Percentiles rank a stretch among this genome's conserved stretches.
Conservation (phyloP, 78 protist genomes). For the Bigelowiella natans region DNA sequence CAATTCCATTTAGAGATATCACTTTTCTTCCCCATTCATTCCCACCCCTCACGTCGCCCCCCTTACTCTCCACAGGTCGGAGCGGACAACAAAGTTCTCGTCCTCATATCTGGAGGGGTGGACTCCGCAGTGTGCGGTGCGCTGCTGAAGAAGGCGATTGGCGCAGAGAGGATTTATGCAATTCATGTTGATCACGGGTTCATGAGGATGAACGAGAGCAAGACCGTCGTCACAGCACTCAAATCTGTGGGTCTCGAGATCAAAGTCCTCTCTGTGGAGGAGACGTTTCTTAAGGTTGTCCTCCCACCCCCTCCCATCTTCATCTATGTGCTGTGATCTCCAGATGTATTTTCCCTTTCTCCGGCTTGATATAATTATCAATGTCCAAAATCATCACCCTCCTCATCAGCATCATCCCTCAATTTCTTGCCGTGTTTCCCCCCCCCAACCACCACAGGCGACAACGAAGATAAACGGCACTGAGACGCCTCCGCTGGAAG, state of each 20-base stretch:
- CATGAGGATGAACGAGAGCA: constrained; percentile 62
- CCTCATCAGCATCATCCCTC: too few species aligned
- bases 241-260: constrained; percentile 30
- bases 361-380: too few species aligned
- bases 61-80: neutral
- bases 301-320: too few species aligned
- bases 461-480: neutral
- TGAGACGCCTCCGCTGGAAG: neutral
- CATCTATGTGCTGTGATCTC: too few species aligned
- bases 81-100: constrained; percentile 42
- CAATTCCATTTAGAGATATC: too few species aligned
- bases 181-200: constrained; percentile 81
- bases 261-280: constrained; percentile 59
- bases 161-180: constrained; percentile 43
- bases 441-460: neutral
- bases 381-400: too few species aligned
- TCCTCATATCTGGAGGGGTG: constrained; percentile 86
- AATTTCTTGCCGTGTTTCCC: neutral
- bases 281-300: constrained; percentile 42
- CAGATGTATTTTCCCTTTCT: too few species aligned
- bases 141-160: constrained; percentile 70
- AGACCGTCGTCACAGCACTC: constrained; percentile 39
- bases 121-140: constrained; percentile 88
- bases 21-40: too few species aligned
- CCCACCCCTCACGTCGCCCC: neutral